These are phyloP conservation scores for Taiwanofungus camphoratus DNA, from an alignment of 1,284 basidiomycete species.

Conservation along the genomic window DNA sequence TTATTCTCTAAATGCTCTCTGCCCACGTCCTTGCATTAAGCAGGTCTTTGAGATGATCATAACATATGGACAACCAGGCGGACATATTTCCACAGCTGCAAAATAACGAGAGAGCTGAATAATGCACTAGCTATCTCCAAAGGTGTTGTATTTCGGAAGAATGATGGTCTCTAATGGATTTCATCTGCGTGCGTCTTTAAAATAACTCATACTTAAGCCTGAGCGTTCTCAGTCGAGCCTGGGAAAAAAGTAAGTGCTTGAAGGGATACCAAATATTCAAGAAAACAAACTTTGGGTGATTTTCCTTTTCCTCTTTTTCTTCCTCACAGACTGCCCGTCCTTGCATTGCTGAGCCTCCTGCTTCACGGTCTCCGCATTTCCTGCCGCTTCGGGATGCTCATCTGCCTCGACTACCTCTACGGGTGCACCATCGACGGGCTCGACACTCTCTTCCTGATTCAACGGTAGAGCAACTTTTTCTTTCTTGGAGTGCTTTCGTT, in stretches of 20 bases:
- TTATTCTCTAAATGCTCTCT: not conserved
- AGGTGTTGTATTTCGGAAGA: not conserved
- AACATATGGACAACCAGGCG: too few relatives aligned
- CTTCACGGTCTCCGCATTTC: conserved; percentile 6
- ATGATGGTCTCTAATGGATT: too few relatives aligned
- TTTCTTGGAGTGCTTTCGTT: too few relatives aligned
- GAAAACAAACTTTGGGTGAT: too few relatives aligned
- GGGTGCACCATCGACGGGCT: conserved; percentile 14
- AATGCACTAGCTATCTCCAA: too few relatives aligned
- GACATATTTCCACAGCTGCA: not conserved
- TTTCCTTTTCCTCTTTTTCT: not conserved
- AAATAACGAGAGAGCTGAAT: too few relatives aligned
- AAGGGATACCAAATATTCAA: too few relatives aligned
- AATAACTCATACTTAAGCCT: too few relatives aligned
- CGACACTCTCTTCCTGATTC: conserved; percentile 4
- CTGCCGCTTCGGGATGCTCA: conserved; percentile 17
- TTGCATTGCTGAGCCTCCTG: not conserved
- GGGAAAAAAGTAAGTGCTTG: too few relatives aligned
- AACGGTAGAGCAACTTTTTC: too few relatives aligned
- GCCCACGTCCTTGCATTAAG: not conserved
- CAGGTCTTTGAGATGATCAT: not conserved
- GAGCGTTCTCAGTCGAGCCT: too few relatives aligned
- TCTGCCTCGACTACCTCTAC: conserved; percentile 13
- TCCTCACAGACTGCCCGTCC: not conserved
- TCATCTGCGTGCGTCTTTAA: too few relatives aligned